Evolutionary conservation across 2,329 filamentous ascomycete genomes (phyloP), one percentile per base, ranked within the genome.

Genomic region (Thermoascus crustaceus): DNA sequence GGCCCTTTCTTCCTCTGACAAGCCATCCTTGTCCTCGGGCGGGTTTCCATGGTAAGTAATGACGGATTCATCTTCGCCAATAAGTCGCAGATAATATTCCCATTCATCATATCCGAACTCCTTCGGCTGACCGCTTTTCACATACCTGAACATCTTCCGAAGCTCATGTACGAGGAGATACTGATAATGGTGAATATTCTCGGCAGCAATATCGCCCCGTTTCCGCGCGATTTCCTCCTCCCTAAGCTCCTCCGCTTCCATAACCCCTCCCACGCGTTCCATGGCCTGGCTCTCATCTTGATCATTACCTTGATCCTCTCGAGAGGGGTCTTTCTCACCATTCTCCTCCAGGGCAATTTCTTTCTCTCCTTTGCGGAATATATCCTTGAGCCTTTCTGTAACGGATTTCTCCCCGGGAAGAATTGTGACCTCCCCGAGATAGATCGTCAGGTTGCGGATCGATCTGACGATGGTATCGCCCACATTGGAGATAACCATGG

Each of bases 401-500:
- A 51, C 52, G 7, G 66, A 63, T 32, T 63, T 45, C 20, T 73
- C 70, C 6, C 63, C 66, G 2, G 73, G 73, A 1, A 76, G 50
- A 11, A 76, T 64, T 2, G 73, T 76, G 16, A 75, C 44, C 19
- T 70, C 67, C 8, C 71, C 73, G 4, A 75, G 41, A 61, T 67
- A 74, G n/a, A 72, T 66, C 0, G 71, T 74, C n/a, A 69, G 38
- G 31, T 76, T 70, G 14, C 68, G 66, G 52, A 77, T 67, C 6
- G 58, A 57, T 40, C 71, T 71, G 40, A 76, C 68, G 7, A 64
- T 40, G 0, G 58, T 62, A 32, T 61, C 57, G 7, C 58, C 56
- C 23, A 64, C 54, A 25, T 54, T 58, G 6, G 58, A 58, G 14
- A 64, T 58, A n/a, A 64, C 49, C 9, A 64, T 57, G 0, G 60